Percentiles rank a stretch among this genome's conserved stretches.
phyloP scores from a whole-genome alignment of 768 basidiomycete genomes.

The Arthromyces matolae region DNA sequence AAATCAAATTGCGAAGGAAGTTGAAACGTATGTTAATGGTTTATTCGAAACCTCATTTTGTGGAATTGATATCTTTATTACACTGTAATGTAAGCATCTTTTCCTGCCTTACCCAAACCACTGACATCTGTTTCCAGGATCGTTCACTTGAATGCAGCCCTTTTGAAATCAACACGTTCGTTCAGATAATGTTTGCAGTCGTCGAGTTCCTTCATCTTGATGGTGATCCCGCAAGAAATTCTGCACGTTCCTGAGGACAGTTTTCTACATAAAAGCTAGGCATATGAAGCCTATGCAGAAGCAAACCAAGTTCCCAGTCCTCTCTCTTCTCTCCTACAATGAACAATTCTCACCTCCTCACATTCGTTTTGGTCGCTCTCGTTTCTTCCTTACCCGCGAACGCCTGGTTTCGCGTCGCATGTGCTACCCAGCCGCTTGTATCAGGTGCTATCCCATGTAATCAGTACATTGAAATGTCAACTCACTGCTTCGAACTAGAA shows the following conservation, averaged over 20 bases:
- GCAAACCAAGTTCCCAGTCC: neutral
- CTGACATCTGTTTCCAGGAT: neutral
- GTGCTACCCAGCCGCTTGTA: constrained; percentile 34
- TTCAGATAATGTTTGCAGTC: too few relatives aligned
- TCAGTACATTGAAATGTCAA: too few relatives aligned
- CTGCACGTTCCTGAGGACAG: too few relatives aligned
- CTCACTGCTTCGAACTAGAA: too few relatives aligned
- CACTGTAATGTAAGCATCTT: too few relatives aligned
- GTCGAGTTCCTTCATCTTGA: too few relatives aligned
- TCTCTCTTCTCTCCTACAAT: neutral
- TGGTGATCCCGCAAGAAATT: too few relatives aligned
- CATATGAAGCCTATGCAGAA: too few relatives aligned
- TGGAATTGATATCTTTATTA: too few relatives aligned
- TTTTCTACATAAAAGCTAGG: too few relatives aligned
- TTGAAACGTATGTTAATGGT: neutral
- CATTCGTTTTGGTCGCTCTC: constrained; percentile 14
- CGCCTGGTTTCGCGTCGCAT: constrained; percentile 41
- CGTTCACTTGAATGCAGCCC: neutral
- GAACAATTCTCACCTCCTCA: constrained; percentile 11
- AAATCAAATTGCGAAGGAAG: neutral
- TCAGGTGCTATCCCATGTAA: constrained; percentile 34
- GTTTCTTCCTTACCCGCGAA: constrained; percentile 17
- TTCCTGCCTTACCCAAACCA: constrained; percentile 4
- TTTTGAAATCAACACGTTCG: too few relatives aligned
- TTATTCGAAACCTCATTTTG: too few relatives aligned